Conservation (phyloP, 2,329 filamentous ascomycete genomes). For the Scedosporium apiospermum region DNA sequence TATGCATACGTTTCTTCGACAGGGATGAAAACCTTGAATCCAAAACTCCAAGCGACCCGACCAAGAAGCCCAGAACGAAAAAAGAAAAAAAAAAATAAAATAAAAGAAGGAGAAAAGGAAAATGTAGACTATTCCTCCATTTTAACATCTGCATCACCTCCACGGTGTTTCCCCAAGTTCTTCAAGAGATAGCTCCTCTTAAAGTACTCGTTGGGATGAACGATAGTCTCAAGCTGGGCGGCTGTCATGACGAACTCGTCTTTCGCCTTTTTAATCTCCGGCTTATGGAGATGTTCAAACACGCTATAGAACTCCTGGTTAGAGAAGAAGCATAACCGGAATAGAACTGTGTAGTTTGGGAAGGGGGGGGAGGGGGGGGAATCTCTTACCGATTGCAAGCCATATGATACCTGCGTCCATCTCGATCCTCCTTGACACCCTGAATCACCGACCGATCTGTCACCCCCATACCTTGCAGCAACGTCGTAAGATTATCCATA, state of each 20-base stretch:
- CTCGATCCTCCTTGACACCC: conserved; percentile 80
- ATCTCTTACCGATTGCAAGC: conserved; percentile 72
- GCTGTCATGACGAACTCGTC: conserved; percentile 63
- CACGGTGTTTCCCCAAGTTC: conserved; percentile 50
- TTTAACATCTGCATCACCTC: conserved; percentile 38
- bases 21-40: too few species aligned
- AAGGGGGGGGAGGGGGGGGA: not conserved
- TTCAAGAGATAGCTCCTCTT: conserved; percentile 87
- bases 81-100: too few species aligned
- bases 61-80: too few species aligned
- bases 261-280: conserved; percentile 66
- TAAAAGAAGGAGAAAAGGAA: too few species aligned
- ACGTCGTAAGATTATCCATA: conserved; percentile 68
- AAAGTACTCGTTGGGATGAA: conserved; percentile 97
- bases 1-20: too few species aligned
- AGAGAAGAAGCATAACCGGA: not conserved
- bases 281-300: conserved; percentile 79
- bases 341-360: not conserved
- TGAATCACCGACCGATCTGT: conserved; percentile 67
- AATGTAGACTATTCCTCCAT: conserved; percentile 26
- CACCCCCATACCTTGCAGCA: conserved; percentile 73
- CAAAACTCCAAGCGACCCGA: too few species aligned
- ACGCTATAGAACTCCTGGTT: conserved; percentile 41
- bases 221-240: conserved; percentile 82
- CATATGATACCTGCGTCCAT: conserved; percentile 82